These are phyloP conservation scores for Trichosanthes truncata DNA, from an alignment of 306 rosid species.

Conservation along the genomic window DNA sequence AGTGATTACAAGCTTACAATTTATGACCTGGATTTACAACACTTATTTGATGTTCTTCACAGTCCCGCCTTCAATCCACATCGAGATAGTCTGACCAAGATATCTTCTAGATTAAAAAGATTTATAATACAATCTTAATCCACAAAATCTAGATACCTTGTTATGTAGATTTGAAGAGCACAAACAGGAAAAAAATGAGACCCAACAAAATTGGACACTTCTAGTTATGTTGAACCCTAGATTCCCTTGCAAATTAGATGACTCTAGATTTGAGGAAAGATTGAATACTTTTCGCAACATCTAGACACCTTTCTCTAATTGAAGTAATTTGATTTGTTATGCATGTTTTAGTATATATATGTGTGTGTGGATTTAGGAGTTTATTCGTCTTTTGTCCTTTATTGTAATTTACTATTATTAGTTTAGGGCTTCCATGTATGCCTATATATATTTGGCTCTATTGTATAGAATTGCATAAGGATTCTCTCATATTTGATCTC, in stretches of 20 bases:
- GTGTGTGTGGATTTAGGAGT: no score
- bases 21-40: not conserved
- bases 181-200: not conserved
- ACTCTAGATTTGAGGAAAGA: not conserved
- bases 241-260: not conserved
- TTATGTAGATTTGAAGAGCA: not conserved
- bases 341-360: no score
- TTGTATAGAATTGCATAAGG: no score
- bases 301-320: not conserved
- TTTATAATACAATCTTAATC: no score
- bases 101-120: not conserved
- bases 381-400: no score
- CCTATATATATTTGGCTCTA: no score
- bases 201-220: not conserved
- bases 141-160: no score
- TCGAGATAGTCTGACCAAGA: not conserved
- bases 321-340: not conserved
- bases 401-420: no score
- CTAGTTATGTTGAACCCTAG: not conserved
- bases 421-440: no score
- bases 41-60: not conserved
- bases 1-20: no score
- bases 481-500: no score
- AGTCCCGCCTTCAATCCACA: not conserved
- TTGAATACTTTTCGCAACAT: not conserved